A percentile compares a stretch with the other conserved stretches of the same genome.
phyloP scores from a whole-genome alignment of 2,329 filamentous ascomycete genomes.

The Aspergillus viridinutans region DNA sequence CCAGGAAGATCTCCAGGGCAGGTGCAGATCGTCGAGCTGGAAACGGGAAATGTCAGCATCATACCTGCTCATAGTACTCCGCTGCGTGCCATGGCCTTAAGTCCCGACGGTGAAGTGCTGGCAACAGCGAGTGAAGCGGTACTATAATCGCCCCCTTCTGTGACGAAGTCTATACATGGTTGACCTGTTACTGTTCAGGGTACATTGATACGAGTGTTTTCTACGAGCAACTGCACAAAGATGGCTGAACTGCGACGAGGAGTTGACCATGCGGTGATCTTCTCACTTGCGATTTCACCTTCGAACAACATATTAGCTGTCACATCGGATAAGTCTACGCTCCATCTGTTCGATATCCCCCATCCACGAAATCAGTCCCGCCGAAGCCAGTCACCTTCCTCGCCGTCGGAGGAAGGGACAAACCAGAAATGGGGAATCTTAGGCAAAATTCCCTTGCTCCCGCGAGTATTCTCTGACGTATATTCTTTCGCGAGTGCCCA shows the following conservation, averaged over 20 bases:
- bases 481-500: constrained; percentile 78
- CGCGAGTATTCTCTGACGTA: constrained; percentile 80
- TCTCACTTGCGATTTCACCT: constrained; percentile 82
- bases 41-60: constrained; percentile 80
- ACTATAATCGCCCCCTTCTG: constrained; percentile 16
- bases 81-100: constrained; percentile 74
- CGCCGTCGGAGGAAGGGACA: constrained; percentile 43
- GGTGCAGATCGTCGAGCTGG: constrained; percentile 78
- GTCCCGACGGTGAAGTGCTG: constrained; percentile 71
- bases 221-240: constrained; percentile 73
- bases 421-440: constrained; percentile 81
- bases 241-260: constrained; percentile 82
- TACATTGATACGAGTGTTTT: constrained; percentile 82
- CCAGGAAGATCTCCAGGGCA: constrained; percentile 85
- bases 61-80: constrained; percentile 83
- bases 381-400: constrained; percentile 33
- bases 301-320: constrained; percentile 76
- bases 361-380: constrained; percentile 31
- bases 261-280: constrained; percentile 82
- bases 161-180: neutral
- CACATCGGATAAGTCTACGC: constrained; percentile 92
- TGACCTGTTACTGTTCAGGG: constrained; percentile 49
- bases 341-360: constrained; percentile 89
- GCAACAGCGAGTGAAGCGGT: constrained; percentile 85
- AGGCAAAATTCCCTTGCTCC: constrained; percentile 77